A percentile compares a stretch with the other conserved stretches of the same genome.
Conservation (phyloP, 768 basidiomycete genomes). For the Termitomyces sp. region DNA sequence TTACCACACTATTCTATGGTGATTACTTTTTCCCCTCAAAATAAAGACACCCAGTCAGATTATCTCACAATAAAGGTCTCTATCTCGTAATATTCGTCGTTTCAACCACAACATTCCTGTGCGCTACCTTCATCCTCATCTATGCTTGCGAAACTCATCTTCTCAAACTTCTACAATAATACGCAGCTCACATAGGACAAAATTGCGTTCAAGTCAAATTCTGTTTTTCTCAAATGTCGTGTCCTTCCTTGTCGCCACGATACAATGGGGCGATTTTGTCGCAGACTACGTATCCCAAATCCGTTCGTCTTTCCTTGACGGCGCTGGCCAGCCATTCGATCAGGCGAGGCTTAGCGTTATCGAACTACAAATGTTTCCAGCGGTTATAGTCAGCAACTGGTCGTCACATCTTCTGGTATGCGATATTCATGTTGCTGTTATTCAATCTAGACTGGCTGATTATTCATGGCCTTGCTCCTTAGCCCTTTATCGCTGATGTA, state of each 20-base stretch:
- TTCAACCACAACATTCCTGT: neutral
- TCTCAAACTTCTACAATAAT: neutral
- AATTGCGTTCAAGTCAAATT: neutral
- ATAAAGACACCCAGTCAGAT: neutral
- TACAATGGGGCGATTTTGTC: neutral
- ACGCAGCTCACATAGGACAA: neutral
- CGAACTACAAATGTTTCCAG: neutral
- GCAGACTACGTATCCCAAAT: slow-evolving; percentile 1
- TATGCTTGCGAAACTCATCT: neutral
- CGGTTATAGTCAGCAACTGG: slow-evolving; percentile 1
- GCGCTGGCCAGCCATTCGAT: neutral
- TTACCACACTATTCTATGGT: neutral
- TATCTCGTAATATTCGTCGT: neutral
- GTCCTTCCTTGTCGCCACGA: neutral
- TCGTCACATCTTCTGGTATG: neutral
- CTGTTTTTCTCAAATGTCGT: neutral
- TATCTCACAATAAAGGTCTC: neutral
- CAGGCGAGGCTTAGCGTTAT: neutral
- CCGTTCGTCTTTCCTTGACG: neutral
- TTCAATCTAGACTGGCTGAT: neutral
- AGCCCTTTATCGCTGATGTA: slow-evolving; percentile 5
- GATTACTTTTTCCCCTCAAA: neutral
- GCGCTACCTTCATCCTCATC: neutral
- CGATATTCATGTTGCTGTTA: neutral
- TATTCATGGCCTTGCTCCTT: neutral